Evolutionary conservation across 2,329 filamentous ascomycete species (phyloP), one percentile per base, ranked within the genome.

Genomic region (Beauveria caledonica): DNA sequence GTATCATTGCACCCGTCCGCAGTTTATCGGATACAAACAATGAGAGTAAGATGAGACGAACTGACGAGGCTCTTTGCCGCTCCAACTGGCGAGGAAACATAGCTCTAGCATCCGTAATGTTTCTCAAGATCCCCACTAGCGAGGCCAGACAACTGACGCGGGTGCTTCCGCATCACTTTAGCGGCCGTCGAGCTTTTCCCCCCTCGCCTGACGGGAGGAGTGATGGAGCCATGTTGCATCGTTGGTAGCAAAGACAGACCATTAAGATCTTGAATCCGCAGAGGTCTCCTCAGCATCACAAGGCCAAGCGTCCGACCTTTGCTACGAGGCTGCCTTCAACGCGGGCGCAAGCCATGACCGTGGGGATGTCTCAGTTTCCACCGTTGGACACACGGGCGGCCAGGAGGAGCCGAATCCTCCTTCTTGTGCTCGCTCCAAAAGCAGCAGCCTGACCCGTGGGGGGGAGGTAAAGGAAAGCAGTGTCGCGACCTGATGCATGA

Each of bases 291-390:
- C 9, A 23, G 33, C n/a, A 51, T n/a, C 48, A 11, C 25, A 11
- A 3, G 27, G 48, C 19, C 25, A 45, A 45, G 39, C 45, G 39
- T 13, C 57, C 48, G 57, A 59, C 36, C 39, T 36, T 52, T 40
- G 10, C 48, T 46, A 48, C 23, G 36, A 45, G 39, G 25, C 36
- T 50, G 23, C 36, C 11, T 15, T 19, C 44, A n/a, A 48, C 56
- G 45, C 36, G 27, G 45, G 46, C 39, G 29, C 48, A 33, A 52
- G 56, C 48, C 48, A 59, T 59, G 48, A 27, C 46, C 56, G 56
- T 59, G 56, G 56, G 36, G 46, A 52, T 59, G 56, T 59, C 56
- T 59, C 56, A 59, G 56, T 59, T 51, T 58, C 33, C 53, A 23
- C 53, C 42, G 19, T 57, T 27, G 44, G 33, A 45, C 46, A 44